Percentiles rank a stretch among this genome's conserved stretches.
Conservation (phyloP, 495 filamentous ascomycete species). For the Penicillium taxi region DNA sequence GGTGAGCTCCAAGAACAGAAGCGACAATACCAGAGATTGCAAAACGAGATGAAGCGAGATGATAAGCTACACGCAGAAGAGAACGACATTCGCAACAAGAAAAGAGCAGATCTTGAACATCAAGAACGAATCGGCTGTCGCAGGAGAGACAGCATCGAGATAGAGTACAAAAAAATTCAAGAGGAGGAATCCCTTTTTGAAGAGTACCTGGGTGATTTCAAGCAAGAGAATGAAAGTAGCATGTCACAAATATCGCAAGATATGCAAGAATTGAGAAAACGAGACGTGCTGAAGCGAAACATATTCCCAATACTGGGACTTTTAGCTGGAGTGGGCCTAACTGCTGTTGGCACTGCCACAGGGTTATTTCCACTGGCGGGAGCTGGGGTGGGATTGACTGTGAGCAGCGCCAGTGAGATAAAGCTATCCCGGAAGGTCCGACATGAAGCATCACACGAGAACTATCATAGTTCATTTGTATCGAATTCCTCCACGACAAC, state of each 20-base stretch:
- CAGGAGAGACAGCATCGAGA: slow-evolving; percentile 1
- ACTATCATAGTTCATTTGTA: background rate
- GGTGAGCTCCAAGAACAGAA: background rate
- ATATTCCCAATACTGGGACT: background rate
- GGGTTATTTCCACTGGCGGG: background rate
- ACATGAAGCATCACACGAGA: background rate
- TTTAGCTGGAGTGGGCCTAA: background rate
- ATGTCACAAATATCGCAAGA: background rate
- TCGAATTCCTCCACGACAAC: background rate
- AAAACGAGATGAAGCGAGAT: background rate
- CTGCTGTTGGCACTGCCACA: background rate
- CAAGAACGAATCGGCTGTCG: background rate
- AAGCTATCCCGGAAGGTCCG: background rate
- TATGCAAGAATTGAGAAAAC: background rate
- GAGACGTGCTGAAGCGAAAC: background rate
- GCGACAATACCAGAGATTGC: background rate
- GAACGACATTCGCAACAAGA: background rate
- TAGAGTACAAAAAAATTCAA: background rate
- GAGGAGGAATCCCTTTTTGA: background rate
- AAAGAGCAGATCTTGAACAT: background rate
- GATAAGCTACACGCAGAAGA: background rate
- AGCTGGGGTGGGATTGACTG: background rate
- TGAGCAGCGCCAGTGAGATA: background rate
- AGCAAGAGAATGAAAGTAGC: background rate
- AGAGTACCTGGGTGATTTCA: background rate